These are phyloP conservation scores for Penicillium vulpinum DNA, from an alignment of 2,329 filamentous ascomycete genomes.

Conservation along the genomic window DNA sequence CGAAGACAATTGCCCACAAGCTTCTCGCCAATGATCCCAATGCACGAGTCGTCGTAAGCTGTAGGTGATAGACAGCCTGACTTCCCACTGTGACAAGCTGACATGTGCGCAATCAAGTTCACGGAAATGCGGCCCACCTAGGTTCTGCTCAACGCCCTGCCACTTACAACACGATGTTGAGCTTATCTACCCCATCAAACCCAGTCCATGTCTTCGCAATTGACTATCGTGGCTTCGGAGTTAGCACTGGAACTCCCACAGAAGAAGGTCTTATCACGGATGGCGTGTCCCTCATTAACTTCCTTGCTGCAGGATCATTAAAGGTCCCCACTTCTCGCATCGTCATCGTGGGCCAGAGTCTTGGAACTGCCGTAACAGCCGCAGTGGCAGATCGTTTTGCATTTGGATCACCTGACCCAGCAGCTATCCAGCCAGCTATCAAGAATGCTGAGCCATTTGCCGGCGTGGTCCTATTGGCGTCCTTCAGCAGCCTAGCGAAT, in stretches of 20 bases:
- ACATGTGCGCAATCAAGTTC: conserved; percentile 29
- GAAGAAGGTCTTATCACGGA: conserved; percentile 82
- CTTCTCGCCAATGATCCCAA: conserved; percentile 53
- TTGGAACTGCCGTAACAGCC: conserved; percentile 81
- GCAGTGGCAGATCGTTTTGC: conserved; percentile 72
- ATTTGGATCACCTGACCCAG: conserved; percentile 38
- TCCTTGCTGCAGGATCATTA: conserved; percentile 57
- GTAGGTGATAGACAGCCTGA: conserved; percentile 34
- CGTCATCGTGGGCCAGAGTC: conserved; percentile 78
- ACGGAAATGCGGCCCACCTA: conserved; percentile 78
- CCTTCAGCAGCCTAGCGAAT: conserved; percentile 72
- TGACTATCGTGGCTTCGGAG: conserved; percentile 87
- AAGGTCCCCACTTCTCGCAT: conserved; percentile 70
- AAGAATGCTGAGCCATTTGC: conserved; percentile 64
- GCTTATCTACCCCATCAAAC: conserved; percentile 63
- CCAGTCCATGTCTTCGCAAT: conserved; percentile 77
- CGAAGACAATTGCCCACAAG: conserved; percentile 50
- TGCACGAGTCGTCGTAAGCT: conserved; percentile 57
- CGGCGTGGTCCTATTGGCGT: conserved; percentile 74
- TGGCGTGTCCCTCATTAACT: conserved; percentile 70
- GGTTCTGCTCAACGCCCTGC: conserved; percentile 74
- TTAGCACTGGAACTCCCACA: conserved; percentile 74
- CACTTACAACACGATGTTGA: conserved; percentile 74
- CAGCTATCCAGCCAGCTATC: conserved; percentile 43
- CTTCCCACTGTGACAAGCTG: conserved; percentile 6